A percentile compares a stretch with the other conserved stretches of the same genome.
Conservation (phyloP, 192 early-diverging fungal species). For the Linnemannia elongata region DNA sequence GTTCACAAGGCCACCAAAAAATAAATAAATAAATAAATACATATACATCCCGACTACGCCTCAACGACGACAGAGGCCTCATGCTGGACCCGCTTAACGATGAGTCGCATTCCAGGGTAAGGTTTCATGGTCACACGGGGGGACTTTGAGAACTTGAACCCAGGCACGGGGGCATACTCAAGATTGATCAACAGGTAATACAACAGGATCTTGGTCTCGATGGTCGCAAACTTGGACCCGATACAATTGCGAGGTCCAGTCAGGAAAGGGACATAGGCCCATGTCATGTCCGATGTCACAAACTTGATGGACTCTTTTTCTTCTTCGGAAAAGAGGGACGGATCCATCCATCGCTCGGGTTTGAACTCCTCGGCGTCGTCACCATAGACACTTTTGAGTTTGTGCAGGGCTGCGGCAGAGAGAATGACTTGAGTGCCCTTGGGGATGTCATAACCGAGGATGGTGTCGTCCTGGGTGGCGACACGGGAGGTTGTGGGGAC, state of each 20-base stretch:
- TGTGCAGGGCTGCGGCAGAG: conserved; percentile 55
- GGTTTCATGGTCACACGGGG: conserved; percentile 61
- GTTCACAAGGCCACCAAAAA: too few species aligned
- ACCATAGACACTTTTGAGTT: conserved; percentile 60
- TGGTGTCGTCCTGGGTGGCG: conserved; percentile 38
- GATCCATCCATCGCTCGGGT: conserved; percentile 69
- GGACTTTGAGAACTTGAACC: conserved; percentile 57
- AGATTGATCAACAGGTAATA: conserved; percentile 59
- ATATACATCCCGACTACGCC: too few species aligned
- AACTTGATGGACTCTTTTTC: conserved; percentile 16
- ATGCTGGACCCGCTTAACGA: conserved; percentile 27
- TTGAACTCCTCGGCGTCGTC: conserved; percentile 64
- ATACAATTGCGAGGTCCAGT: conserved; percentile 70
- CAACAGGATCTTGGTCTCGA: conserved; percentile 69
- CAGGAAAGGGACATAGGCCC: conserved; percentile 61
- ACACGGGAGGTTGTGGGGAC: conserved; percentile 64
- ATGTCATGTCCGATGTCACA: conserved; percentile 37
- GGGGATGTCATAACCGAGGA: conserved; percentile 62
- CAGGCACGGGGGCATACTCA: conserved; percentile 58
- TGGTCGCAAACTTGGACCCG: conserved; percentile 68
- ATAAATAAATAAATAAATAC: neutral
- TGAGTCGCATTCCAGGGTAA: conserved; percentile 56
- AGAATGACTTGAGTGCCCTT: conserved; percentile 60
- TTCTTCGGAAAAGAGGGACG: conserved; percentile 4
- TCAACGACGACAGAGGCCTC: neutral